Base-by-base conservation (phyloP, 208 protist species). In the Acanthamoeba healyi region DNA sequence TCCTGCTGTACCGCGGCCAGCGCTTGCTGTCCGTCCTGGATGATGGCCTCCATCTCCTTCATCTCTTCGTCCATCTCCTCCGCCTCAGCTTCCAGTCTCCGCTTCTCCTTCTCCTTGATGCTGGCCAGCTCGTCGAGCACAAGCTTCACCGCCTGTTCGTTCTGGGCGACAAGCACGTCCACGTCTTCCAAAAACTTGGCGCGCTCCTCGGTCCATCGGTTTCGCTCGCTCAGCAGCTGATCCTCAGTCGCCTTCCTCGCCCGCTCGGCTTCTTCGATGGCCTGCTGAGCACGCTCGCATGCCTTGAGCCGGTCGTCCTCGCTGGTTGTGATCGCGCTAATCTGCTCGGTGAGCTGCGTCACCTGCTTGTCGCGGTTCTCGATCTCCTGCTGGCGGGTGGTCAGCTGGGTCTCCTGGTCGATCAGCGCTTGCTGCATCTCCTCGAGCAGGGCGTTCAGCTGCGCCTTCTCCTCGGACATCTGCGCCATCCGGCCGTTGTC, bases 131-230 rank as follows among this genome's bases (percentile, higher is more conserved):
- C 74, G 29, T 84, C 46, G 74, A 84, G 74, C 42, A 84, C 26
- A 6, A 7, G 38, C 46, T 84, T 7, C 24, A 56, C 74, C 24
- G 74, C 44, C 3, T 49, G 10, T 26, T 84, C 74, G 42, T 84
- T 84, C 74, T 84, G 38, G 22, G 74, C 46, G 19, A 84, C 32
- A 14, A 84, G 74, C 0, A n/a, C 24, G 26, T 38, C 74, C 38
- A 84, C 29, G 22, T 84, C 74, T 36, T 84, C 74, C 74, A 42
- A 40, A 56, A 84, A 84, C 74, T 84, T 26, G 74, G 74, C 38
- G 6, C 44, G 74, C 42, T 84, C 74, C 26, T 49, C 46, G 74
- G 10, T 29, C 24, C 44, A 56, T 4, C 74, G 74, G 42, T 22
- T 36, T 36, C 44, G 74, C 74, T 84, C 74, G 46, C 74, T 56